These are phyloP conservation scores for Globisporangium uncinulatum DNA, from an alignment of 352 stramenopile genomes.

Conservation along the genomic window DNA sequence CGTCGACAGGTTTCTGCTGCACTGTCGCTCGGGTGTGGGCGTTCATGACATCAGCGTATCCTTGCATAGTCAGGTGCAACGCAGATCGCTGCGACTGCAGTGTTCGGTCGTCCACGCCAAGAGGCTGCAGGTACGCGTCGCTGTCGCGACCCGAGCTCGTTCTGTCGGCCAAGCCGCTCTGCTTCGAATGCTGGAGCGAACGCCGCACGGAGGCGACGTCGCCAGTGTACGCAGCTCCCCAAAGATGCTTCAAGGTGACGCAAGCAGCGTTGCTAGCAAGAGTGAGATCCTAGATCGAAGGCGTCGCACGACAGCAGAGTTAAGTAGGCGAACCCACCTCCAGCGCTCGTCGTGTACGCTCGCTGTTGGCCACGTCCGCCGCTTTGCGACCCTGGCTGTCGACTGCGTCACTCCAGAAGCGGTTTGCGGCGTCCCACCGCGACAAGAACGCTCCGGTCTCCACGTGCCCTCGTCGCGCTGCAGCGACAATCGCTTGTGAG, in stretches of 20 bases:
- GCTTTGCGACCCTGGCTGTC: constrained; percentile 38
- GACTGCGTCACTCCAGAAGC: constrained; percentile 20
- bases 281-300: background rate
- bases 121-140: background rate
- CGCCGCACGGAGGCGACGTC: constrained; percentile 23
- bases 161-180: background rate
- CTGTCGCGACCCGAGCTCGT: background rate
- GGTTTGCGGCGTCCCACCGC: constrained; percentile 40
- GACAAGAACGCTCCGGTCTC: constrained; percentile 29
- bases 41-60: constrained; percentile 25
- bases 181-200: constrained; percentile 12
- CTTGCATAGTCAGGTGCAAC: constrained; percentile 37
- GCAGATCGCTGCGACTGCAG: constrained; percentile 24
- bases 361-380: constrained; percentile 23
- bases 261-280: background rate
- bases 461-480: constrained; percentile 23
- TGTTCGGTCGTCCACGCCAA: constrained; percentile 26
- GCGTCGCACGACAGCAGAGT: background rate
- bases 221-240: constrained; percentile 28
- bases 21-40: background rate
- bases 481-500: background rate
- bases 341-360: constrained; percentile 20
- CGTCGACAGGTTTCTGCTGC: background rate
- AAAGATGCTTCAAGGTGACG: constrained; percentile 25
- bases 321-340: constrained; percentile 15